Evolutionary conservation across 371 early-diverging fungal species (phyloP), one percentile per base, ranked within the genome.

Genomic region (Mortierella sp.): DNA sequence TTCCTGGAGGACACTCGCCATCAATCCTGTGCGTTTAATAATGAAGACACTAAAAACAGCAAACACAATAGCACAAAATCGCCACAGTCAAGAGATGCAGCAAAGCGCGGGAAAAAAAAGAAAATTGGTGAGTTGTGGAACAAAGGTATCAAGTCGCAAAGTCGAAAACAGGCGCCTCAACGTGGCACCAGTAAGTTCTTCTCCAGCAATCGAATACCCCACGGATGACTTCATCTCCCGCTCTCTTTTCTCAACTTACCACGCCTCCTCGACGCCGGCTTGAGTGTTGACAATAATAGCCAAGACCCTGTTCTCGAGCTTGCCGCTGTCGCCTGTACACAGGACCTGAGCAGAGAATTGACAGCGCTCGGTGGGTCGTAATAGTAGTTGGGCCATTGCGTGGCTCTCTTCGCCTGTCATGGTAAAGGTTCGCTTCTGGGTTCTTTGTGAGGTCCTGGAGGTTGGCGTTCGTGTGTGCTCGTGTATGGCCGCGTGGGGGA

Each of bases 241-340:
- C 32, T 41, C 29, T 46, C 11, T n/a, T 55, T 11, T 60, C 83
- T 3, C 72, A 71, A 71, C 88, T 83, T 76, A 89, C 89, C 80
- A 80, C 46, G 83, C 60, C 46, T 83, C 83, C 54, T 89, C 89
- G 18, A 89, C 88, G 16, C 88, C 89, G 43, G 87, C 89, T 74
- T 88, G 84, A 1, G 79, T 83, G 54, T 89, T 90, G 72, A 72
- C 77, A 43, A 89, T 71, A 56, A 90, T 87, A 38, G 90, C 91
- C 41, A 90, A 63, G 46, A 83, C 80, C 44, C 89, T 82, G 56
- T 76, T 54, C 58, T 83, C 83, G 24, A 77, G 84, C 24, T 81
- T 81, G 5, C 87, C 86, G 51, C 78, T 76, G 44, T 75, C 77
- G 8, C 81, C 83, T 60, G 76, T 68, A 46, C 89, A 88, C 24